Conservation (phyloP, 1,284 basidiomycete genomes). For the Austroboletus novae-zelandiae region DNA sequence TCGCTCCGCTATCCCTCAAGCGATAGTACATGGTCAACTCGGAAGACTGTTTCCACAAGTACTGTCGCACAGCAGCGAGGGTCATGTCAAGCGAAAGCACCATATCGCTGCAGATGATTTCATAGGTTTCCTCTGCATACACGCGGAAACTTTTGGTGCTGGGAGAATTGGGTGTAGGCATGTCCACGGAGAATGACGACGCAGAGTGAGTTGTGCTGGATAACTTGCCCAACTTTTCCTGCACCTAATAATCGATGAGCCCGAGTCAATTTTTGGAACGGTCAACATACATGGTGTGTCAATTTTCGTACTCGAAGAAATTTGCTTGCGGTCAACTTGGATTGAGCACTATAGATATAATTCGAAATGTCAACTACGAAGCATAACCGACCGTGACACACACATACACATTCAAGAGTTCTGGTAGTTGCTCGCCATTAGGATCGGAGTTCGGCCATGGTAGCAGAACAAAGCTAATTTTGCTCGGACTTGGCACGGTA, state of each 20-base stretch:
- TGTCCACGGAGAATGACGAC: constrained; percentile 36
- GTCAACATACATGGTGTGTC: constrained; percentile 66
- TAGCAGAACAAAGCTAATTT: constrained; percentile 86
- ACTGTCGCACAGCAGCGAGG: constrained; percentile 85
- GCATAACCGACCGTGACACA: neutral
- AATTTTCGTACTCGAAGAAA: constrained; percentile 86
- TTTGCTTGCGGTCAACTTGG: constrained; percentile 84
- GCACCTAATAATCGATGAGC: constrained; percentile 51
- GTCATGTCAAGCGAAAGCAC: constrained; percentile 84
- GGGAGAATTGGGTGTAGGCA: constrained; percentile 35
- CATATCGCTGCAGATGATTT: constrained; percentile 84
- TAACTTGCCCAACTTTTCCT: constrained; percentile 81
- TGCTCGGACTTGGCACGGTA: constrained; percentile 49
- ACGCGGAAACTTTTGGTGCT: constrained; percentile 24
- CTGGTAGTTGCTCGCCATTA: constrained; percentile 61
- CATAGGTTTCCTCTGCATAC: constrained; percentile 74
- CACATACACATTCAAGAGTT: constrained; percentile 55
- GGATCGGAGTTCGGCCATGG: constrained; percentile 66
- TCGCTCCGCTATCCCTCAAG: constrained; percentile 37
- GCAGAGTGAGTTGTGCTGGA: constrained; percentile 18
- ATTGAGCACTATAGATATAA: constrained; percentile 54
- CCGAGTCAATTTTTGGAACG: neutral
- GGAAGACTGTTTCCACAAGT: constrained; percentile 76
- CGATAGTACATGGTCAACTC: constrained; percentile 87
- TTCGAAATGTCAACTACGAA: constrained; percentile 11